A percentile compares a stretch with the other conserved stretches of the same genome.
phyloP scores from a whole-genome alignment of 768 basidiomycete genomes.

The Podaxis sp. region DNA sequence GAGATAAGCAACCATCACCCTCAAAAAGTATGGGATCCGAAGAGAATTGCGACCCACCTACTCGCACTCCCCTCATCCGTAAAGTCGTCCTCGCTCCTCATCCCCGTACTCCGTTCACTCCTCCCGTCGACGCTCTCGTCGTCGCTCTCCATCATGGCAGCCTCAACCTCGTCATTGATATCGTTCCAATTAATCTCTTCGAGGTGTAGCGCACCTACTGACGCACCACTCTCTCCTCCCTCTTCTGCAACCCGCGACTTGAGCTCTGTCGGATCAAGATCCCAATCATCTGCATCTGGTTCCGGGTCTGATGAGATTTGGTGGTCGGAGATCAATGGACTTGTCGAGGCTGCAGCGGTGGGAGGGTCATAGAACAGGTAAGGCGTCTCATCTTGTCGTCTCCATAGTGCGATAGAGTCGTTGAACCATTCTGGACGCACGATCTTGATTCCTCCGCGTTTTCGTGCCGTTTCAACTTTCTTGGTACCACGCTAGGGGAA shows the following conservation, averaged over 20 bases:
- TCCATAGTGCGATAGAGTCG: conserved; percentile 89
- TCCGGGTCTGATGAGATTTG: conserved; percentile 65
- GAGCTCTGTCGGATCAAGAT: conserved; percentile 35
- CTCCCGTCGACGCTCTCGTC: conserved; percentile 50
- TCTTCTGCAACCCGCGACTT: conserved; percentile 26
- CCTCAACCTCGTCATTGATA: conserved; percentile 85
- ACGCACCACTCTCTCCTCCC: conserved; percentile 8
- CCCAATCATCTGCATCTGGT: conserved; percentile 68
- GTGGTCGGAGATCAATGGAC: conserved; percentile 23
- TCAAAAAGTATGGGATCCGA: background rate
- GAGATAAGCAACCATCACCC: background rate
- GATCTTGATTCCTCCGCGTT: conserved; percentile 74
- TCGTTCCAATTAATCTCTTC: conserved; percentile 77
- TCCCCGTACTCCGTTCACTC: conserved; percentile 37
- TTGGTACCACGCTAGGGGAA: conserved; percentile 73
- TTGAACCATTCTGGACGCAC: conserved; percentile 91
- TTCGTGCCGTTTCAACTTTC: conserved; percentile 84
- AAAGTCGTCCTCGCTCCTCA: conserved; percentile 54
- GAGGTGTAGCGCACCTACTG: conserved; percentile 41
- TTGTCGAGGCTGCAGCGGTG: conserved; percentile 23
- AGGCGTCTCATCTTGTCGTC: conserved; percentile 70
- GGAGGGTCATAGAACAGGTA: conserved; percentile 71
- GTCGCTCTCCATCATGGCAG: conserved; percentile 79
- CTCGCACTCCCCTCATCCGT: conserved; percentile 47
- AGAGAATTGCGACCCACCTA: background rate